Percentiles rank a stretch among this genome's conserved stretches.
Conservation (phyloP, 768 basidiomycete genomes). For the Trametopsis cervina region DNA sequence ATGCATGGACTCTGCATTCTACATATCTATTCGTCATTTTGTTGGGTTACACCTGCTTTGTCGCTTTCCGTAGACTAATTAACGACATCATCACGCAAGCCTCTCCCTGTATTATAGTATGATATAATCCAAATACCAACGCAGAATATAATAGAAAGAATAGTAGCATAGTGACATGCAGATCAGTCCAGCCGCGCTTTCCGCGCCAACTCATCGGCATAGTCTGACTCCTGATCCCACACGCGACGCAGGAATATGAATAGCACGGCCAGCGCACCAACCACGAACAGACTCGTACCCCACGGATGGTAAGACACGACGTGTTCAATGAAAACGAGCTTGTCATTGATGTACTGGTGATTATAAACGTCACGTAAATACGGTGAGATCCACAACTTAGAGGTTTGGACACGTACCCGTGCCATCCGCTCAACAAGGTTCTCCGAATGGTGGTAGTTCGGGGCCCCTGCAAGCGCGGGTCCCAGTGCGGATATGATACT, state of each 20-base stretch:
- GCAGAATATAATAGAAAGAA: no score
- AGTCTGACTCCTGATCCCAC: constrained; percentile 13
- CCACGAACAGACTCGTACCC: constrained; percentile 19
- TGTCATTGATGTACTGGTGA: constrained; percentile 27
- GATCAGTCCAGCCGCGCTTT: constrained; percentile 11
- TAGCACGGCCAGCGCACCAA: constrained; percentile 13
- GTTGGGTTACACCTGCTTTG: no score
- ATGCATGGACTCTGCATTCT: no score
- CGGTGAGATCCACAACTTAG: neutral
- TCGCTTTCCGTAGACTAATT: no score
- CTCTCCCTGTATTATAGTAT: no score
- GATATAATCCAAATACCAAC: no score
- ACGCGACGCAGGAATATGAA: constrained; percentile 18
- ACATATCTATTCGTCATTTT: no score
- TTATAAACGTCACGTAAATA: no score
- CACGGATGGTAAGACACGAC: constrained; percentile 22
- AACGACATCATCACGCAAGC: neutral
- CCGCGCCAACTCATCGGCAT: constrained; percentile 6
- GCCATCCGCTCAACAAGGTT: constrained; percentile 61
- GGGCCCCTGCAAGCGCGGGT: constrained; percentile 45
- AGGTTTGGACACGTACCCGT: constrained; percentile 37
- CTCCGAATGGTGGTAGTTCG: constrained; percentile 58
- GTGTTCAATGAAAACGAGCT: constrained; percentile 20
- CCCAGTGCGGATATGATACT: constrained; percentile 68
- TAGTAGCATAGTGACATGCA: no score